Base-by-base conservation (phyloP, 805 yeast species). In the Saturnispora diversa region DNA sequence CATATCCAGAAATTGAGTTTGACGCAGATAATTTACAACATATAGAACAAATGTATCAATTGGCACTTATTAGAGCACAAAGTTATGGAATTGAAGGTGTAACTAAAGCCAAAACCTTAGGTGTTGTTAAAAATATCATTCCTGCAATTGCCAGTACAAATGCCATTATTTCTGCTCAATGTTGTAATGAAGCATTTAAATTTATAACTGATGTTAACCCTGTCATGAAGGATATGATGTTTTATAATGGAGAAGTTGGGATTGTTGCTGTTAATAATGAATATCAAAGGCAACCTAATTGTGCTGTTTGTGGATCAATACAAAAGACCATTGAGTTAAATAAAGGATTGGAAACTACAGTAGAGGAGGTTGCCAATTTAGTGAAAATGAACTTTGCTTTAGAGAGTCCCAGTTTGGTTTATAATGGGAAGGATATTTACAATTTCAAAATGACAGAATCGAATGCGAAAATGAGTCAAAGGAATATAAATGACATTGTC, bases 61-160 rank as follows among this genome's bases (percentile, higher is more conserved):
- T 65, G 17, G 76, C 95, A 2, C 40, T 57, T 9, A 51, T 51
- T 12, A 64, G 97, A 41, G 95, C 95, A 0, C 31, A 56, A 1
- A 58, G 68, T 40, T 86, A 78, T 55, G 70, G 72, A 2, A 90
- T 90, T 34, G 68, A 65, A n/a, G 88, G 90, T 0, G 84, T 90
- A 9, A 82, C 90, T 0, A 70, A 74, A 44, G 63, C 70, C 36
- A 70, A 84, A 29, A 78, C 92, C 0, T 68, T 84, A 39, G 97
- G 97, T 0, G 94, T 90, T 25, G 84, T 86, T 39, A 90, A 90
- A 58, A 81, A 81, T 52, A 88, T 90, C 44, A 82, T 90, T 8
- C 98, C 98, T 0, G 88, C 96, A 2, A 84, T 88, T 40, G 95
- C 96, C 1, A 80, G 94, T 2, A 88, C 97, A 0, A 90, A 92